Conservation (phyloP, 2,329 filamentous ascomycete genomes). For the Trichoderma atrobrunneum region DNA sequence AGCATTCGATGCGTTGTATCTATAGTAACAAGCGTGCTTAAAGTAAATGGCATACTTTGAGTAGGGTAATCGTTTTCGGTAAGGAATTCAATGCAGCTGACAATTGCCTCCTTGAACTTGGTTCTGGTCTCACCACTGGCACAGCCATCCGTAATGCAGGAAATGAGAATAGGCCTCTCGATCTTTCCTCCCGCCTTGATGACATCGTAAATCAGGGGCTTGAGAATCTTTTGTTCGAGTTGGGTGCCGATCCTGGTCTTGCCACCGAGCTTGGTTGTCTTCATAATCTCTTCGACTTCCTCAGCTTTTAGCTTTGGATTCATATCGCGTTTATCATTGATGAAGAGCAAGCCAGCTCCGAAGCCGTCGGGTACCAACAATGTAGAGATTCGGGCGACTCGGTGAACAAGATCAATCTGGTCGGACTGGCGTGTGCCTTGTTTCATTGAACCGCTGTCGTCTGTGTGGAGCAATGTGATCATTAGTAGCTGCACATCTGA, state of each 20-base stretch:
- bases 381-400: conserved; percentile 7
- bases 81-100: neutral
- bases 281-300: neutral
- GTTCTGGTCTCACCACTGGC: neutral
- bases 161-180: conserved; percentile 2
- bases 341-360: conserved; percentile 11
- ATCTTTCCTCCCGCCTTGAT: neutral
- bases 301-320: neutral
- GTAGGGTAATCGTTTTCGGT: neutral
- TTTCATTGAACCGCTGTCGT: conserved; percentile 17
- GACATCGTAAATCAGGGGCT: conserved; percentile 6
- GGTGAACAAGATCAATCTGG: neutral
- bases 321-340: neutral
- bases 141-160: conserved; percentile 13
- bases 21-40: neutral
- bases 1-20: neutral
- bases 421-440: neutral
- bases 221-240: conserved; percentile 11
- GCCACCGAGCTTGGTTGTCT: neutral
- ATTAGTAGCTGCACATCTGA: neutral
- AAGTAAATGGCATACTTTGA: neutral
- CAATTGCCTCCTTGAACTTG: neutral
- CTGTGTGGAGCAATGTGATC: neutral
- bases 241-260: conserved; percentile 5
- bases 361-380: neutral